phyloP scores from a whole-genome alignment of 768 basidiomycete species.

The Tylopilus felleus region DNA sequence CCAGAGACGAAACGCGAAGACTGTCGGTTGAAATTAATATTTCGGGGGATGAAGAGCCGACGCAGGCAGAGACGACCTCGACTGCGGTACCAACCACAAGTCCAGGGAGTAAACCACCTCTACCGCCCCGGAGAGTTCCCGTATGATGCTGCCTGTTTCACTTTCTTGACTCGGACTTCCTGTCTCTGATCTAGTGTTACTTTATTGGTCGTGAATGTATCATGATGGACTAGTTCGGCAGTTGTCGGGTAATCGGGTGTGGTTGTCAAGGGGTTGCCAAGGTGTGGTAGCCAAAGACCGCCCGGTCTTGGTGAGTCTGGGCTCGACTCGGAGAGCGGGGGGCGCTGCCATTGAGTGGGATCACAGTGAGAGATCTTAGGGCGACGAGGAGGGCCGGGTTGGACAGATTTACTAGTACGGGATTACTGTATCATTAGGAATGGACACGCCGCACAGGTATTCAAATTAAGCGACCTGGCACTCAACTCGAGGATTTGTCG shows the following conservation, averaged over 20 bases:
- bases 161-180: neutral
- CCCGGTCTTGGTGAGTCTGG: neutral
- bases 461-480: slow-evolving; percentile 18
- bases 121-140: slow-evolving; percentile 33
- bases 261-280: slow-evolving; percentile 1
- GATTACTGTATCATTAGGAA: neutral
- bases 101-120: slow-evolving; percentile 27
- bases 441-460: slow-evolving; percentile 11
- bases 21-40: slow-evolving; percentile 21
- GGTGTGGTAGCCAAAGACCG: neutral
- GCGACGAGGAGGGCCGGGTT: neutral
- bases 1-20: slow-evolving; percentile 39
- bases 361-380: neutral
- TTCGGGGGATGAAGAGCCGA: slow-evolving; percentile 4
- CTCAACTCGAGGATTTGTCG: neutral
- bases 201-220: neutral
- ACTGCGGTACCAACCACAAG: neutral
- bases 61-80: slow-evolving; percentile 4
- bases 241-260: neutral
- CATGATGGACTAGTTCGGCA: neutral
- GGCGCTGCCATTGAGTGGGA: too few species aligned
- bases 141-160: slow-evolving; percentile 8
- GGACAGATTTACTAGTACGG: slow-evolving; percentile 1
- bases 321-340: neutral
- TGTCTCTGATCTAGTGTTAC: slow-evolving; percentile 5